Percentiles rank a stretch among this genome's conserved stretches.
These are phyloP conservation scores for Lippia alba DNA, from an alignment of 305 asterid species.

Conservation along the genomic window DNA sequence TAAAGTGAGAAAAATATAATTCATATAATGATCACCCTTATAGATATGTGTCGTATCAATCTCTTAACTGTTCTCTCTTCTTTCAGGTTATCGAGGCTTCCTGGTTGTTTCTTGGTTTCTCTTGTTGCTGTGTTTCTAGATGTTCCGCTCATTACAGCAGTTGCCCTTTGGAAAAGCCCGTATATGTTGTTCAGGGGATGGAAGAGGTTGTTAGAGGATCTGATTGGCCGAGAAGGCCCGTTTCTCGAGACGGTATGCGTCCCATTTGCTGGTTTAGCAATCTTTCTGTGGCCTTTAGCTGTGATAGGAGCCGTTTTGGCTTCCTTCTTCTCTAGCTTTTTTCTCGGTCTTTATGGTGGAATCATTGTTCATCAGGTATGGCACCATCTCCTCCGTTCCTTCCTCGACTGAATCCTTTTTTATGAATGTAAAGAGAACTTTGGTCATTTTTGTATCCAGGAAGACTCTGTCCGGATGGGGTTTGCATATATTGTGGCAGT, in stretches of 20 bases:
- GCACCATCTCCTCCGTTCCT: background rate
- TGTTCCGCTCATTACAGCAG: constrained; percentile 67
- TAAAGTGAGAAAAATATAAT: constrained; percentile 55
- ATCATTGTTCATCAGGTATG: constrained; percentile 75
- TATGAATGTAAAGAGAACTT: background rate
- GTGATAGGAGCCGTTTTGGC: constrained; percentile 72
- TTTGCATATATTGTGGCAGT: constrained; percentile 72
- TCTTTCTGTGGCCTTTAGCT: constrained; percentile 90
- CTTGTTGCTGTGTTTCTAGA: constrained; percentile 63
- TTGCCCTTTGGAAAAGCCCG: constrained; percentile 94
- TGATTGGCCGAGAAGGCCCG: constrained; percentile 91
- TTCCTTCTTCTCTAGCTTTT: constrained; percentile 71
- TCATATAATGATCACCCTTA: background rate
- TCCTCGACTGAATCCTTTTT: background rate
- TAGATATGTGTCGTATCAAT: background rate
- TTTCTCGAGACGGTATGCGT: constrained; percentile 87
- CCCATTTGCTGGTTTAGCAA: constrained; percentile 89
- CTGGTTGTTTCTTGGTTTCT: constrained; percentile 71
- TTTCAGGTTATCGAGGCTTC: constrained; percentile 65
- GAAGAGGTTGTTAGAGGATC: constrained; percentile 84
- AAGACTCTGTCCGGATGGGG: constrained; percentile 79
- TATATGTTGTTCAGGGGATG: constrained; percentile 85
- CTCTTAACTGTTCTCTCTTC: background rate
- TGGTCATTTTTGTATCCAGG: constrained; percentile 45
- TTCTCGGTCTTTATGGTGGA: constrained; percentile 78